Evolutionary conservation across 495 filamentous ascomycete species (phyloP), one percentile per base, ranked within the genome.

Genomic region (Sporormia fimetaria): DNA sequence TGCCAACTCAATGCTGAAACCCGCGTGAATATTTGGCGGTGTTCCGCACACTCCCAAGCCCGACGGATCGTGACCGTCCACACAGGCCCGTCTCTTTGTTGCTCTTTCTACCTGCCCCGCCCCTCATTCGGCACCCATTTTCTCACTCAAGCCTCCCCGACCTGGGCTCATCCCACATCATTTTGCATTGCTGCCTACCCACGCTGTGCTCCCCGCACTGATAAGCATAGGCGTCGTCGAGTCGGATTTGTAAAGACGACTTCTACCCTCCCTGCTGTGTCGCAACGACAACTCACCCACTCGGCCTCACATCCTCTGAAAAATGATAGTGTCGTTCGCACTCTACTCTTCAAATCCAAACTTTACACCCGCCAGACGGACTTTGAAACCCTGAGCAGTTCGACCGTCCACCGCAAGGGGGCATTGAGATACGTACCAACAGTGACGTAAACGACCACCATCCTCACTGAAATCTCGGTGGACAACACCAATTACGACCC

Each of bases 121-220:
- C 18, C 39, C 46, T 42, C 32, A 55, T 51, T 55, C 51, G 47
- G 43, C 33, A 42, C 42, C 42, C 33, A 34, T 30, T n/a, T 39
- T 30, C 41, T 17, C 33, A 33, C 47, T 50, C 46, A 34, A 42
- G 47, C 47, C 47, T 34, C 25, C 22, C 31, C 37, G 42, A 44
- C 46, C 42, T 55, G 42, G 38, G 41, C 47, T 51, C n/a, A n/a
- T n/a, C n/a, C n/a, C n/a, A n/a, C n/a, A n/a, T n/a, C n/a, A n/a
- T 55, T 43, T 47, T 55, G 51, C 51, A 55, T 55, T 51, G 51
- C 51, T 51, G 51, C 51, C 51, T 47, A 39, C 47, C 38, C 15
- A 46, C 30, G 28, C 26, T 49, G 40, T 21, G 46, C 37, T 51
- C 27, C 36, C 38, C 51, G 37, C 27, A 26, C 47, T n/a, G 51